Evolutionary conservation across 495 filamentous ascomycete genomes (phyloP).

Genomic region (Tuber magnatum): DNA sequence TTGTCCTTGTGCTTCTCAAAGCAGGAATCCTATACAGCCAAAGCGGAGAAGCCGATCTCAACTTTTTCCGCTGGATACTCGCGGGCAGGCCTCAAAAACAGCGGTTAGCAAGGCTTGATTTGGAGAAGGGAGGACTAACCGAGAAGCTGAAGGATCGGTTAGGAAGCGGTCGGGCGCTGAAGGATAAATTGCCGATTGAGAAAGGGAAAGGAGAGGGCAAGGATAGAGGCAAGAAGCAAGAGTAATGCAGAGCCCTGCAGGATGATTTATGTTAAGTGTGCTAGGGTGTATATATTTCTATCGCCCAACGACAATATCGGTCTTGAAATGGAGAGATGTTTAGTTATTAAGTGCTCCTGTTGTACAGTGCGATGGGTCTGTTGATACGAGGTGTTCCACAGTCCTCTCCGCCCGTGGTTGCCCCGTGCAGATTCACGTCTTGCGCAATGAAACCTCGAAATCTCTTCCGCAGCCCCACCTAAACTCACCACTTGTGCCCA

Average conservation of each 20-base stretch:
- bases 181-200: not conserved
- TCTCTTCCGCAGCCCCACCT: not conserved
- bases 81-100: constrained; percentile 22
- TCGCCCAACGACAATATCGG: too few species aligned
- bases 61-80: constrained; percentile 24
- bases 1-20: constrained; percentile 20
- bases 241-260: not conserved
- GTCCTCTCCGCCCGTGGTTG: not conserved
- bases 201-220: constrained; percentile 12
- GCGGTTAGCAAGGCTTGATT: constrained; percentile 14
- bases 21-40: constrained; percentile 25
- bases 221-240: not conserved
- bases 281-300: not conserved
- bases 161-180: not conserved
- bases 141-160: constrained; percentile 20
- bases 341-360: not conserved
- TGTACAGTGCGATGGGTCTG: not conserved
- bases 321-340: not conserved
- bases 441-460: not conserved
- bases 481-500: not conserved
- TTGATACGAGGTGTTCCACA: not conserved
- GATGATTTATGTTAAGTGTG: not conserved
- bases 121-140: constrained; percentile 31
- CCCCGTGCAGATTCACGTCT: not conserved
- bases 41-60: constrained; percentile 20